Conservation (phyloP, 495 filamentous ascomycete genomes). For the Penicillium fimorum region DNA sequence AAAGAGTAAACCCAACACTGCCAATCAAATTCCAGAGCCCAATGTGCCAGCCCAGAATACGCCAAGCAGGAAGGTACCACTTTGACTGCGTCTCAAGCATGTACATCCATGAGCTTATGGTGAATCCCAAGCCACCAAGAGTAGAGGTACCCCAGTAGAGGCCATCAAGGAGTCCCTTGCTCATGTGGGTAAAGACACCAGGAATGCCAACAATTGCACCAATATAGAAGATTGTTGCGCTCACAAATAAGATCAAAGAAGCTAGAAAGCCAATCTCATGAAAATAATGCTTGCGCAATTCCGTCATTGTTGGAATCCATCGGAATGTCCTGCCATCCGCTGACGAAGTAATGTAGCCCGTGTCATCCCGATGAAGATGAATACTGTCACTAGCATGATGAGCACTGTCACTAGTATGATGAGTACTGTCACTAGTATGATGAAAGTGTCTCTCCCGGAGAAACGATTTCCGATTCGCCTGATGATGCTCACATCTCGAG, state of each 20-base stretch:
- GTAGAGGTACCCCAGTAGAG: conserved; percentile 64
- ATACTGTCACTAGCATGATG: too few species aligned
- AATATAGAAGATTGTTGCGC: conserved; percentile 65
- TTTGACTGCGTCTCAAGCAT: conserved; percentile 68
- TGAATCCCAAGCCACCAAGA: conserved; percentile 63
- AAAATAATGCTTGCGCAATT: conserved; percentile 61
- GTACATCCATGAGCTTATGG: conserved; percentile 55
- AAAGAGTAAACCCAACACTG: conserved; percentile 66
- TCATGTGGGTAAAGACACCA: conserved; percentile 50
- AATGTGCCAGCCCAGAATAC: conserved; percentile 62
- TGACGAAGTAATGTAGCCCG: conserved; percentile 15
- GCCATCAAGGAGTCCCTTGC: conserved; percentile 49
- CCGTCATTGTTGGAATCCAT: conserved; percentile 59
- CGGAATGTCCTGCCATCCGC: conserved; percentile 44
- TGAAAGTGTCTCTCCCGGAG: conserved; percentile 26
- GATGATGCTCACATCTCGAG: conserved; percentile 53
- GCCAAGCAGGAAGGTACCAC: conserved; percentile 61
- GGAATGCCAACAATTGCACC: conserved; percentile 65
- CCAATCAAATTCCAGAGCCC: conserved; percentile 59
- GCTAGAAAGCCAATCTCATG: conserved; percentile 69
- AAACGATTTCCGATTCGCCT: conserved; percentile 50
- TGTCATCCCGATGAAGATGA: not conserved
- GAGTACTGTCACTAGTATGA: not conserved
- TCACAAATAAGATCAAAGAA: conserved; percentile 57
- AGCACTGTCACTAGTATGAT: too few species aligned